phyloP scores from a whole-genome alignment of 2,329 filamentous ascomycete genomes.

The Hymenoscyphus occultus region DNA sequence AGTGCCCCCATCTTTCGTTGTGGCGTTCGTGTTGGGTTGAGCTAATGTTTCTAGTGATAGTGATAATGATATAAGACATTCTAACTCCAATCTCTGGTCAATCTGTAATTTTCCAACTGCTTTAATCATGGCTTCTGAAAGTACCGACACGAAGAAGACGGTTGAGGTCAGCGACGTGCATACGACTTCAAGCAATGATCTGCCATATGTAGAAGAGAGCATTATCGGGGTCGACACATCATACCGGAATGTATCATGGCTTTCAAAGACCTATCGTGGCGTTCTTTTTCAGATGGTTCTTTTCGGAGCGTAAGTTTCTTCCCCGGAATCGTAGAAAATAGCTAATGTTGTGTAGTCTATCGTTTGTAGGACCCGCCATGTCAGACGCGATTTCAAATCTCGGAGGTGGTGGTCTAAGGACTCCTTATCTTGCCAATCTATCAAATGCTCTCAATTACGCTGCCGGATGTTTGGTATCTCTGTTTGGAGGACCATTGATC shows the following conservation, averaged over 20 bases:
- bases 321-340: too few relatives aligned
- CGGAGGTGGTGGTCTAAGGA: conserved; percentile 21
- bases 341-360: conserved; percentile 13
- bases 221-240: conserved; percentile 10
- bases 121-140: not conserved
- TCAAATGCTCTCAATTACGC: conserved; percentile 20
- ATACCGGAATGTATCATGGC: conserved; percentile 8
- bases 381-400: conserved; percentile 24
- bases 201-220: not conserved
- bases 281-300: conserved; percentile 20
- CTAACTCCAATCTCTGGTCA: not conserved
- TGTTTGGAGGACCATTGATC: conserved; percentile 39
- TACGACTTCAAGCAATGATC: not conserved
- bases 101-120: not conserved
- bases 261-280: conserved; percentile 13
- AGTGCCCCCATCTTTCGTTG: not conserved
- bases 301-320: conserved; percentile 15
- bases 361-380: conserved; percentile 24
- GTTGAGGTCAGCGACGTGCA: not conserved
- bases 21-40: not conserved
- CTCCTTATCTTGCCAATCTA: conserved; percentile 22
- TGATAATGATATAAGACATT: not conserved
- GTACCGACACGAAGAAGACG: not conserved
- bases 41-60: not conserved
- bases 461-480: conserved; percentile 17